Evolutionary conservation across 768 basidiomycete genomes (phyloP).

Genomic region (Boletus eberwhitei): DNA sequence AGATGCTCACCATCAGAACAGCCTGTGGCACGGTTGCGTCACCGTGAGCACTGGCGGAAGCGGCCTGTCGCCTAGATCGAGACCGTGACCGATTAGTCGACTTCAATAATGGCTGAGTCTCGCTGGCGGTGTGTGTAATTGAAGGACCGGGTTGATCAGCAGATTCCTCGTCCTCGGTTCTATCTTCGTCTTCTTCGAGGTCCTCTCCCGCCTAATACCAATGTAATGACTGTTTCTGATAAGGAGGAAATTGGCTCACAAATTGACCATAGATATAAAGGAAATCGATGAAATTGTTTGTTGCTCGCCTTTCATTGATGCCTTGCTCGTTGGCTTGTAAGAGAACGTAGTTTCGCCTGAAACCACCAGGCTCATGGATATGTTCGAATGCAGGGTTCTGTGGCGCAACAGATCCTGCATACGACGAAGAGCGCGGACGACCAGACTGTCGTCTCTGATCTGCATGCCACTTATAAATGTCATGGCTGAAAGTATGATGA

Average conservation of each 20-base stretch:
- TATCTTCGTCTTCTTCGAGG: conserved; percentile 81
- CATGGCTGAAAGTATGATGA: conserved; percentile 51
- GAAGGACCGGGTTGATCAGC: conserved; percentile 25
- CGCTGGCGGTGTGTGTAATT: conserved; percentile 26
- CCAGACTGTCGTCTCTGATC: conserved; percentile 60
- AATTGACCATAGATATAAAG: conserved; percentile 94
- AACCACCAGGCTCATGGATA: conserved; percentile 94
- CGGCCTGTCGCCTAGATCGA: conserved; percentile 50
- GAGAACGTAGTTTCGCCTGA: conserved; percentile 84
- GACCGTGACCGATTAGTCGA: conserved; percentile 41
- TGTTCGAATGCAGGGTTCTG: conserved; percentile 83
- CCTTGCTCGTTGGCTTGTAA: conserved; percentile 69
- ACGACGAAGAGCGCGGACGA: conserved; percentile 70
- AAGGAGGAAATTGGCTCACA: conserved; percentile 47
- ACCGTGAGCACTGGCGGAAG: conserved; percentile 64
- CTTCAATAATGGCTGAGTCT: conserved; percentile 58
- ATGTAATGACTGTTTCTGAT: not conserved
- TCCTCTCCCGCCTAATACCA: conserved; percentile 79
- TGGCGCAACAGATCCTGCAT: conserved; percentile 48
- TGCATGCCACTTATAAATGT: conserved; percentile 93
- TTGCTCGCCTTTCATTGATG: conserved; percentile 55
- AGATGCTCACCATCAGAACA: conserved; percentile 74
- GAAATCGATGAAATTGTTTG: conserved; percentile 92
- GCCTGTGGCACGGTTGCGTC: conserved; percentile 91
- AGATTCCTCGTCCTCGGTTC: conserved; percentile 54